Percentiles rank a stretch among this genome's conserved stretches.
These are phyloP conservation scores for Saturnispora ahearnii DNA, from an alignment of 805 yeast species.

Conservation along the genomic window DNA sequence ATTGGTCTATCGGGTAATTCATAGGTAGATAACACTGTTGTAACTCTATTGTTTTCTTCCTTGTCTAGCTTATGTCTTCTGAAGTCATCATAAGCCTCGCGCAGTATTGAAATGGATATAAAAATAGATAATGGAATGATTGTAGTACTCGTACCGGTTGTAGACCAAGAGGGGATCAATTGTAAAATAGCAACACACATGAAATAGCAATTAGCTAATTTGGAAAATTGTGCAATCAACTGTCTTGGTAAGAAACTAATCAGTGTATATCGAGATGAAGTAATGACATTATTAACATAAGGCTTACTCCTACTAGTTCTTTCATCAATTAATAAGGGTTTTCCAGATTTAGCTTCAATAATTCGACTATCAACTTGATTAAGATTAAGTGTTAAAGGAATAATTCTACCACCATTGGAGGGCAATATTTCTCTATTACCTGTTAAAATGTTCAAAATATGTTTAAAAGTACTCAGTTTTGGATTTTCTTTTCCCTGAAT, in stretches of 20 bases:
- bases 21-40: conserved; percentile 26
- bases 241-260: conserved; percentile 84
- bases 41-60: conserved; percentile 61
- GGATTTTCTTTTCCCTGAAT: conserved; percentile 1
- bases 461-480: not conserved
- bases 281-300: conserved; percentile 59
- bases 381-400: conserved; percentile 53
- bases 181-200: conserved; percentile 85
- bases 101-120: conserved; percentile 76
- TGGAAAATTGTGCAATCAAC: conserved; percentile 82
- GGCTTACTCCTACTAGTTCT: conserved; percentile 42
- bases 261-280: conserved; percentile 79
- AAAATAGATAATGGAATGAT: conserved; percentile 82
- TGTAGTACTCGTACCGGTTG: conserved; percentile 93
- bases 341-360: conserved; percentile 24
- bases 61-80: conserved; percentile 78
- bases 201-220: conserved; percentile 86
- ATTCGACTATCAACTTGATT: conserved; percentile 24
- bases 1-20: conserved; percentile 5
- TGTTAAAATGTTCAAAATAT: conserved; percentile 21
- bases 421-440: conserved; percentile 42
- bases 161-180: conserved; percentile 94
- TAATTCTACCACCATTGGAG: conserved; percentile 60
- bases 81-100: conserved; percentile 94
- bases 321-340: conserved; percentile 51